Evolutionary conservation across 2,329 filamentous ascomycete genomes (phyloP), one percentile per base, ranked within the genome.

Genomic region (Epichloe sp.): DNA sequence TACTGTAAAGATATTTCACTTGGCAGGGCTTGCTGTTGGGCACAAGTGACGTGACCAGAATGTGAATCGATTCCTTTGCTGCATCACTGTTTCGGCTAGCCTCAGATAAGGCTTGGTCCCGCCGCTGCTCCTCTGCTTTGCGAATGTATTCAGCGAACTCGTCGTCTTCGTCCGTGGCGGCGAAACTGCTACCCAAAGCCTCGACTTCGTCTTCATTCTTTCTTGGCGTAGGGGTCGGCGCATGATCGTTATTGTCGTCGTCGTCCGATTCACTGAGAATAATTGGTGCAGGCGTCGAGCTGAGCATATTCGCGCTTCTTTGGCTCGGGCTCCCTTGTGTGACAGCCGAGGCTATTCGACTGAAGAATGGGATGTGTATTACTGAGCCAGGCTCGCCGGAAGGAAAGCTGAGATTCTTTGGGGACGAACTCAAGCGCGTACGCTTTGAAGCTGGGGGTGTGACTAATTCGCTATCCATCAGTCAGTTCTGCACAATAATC

Each of bases 1-100:
- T 85, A 36, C 78, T 79, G 53, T 87, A 73, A 58, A 79, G 80
- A 40, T 86, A 79, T 47, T 76, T 81, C 48, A 87, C 70, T 34
- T 88, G 62, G 8, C 49, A 63, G 21, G 78, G 68, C 23, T 69
- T 76, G 0, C 85, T 78, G 44, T 74, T 71, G 1, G 77, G 72
- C 5, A 96, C 75, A 3, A 71, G 67, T 0, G 89, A 87, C 0
- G 74, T 77, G 55, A 96, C 59, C 52, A 64, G 56, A 34, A 72
- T 62, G 3, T 63, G 55, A n/a, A 65, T 60, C 5, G 43, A 42
- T 17, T 61, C 59, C 52, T 61, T 63, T 17, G 50, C 43, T 23
- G 51, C 52, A 21, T 53, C 53, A 11, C 51, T 57, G 17, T 54
- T 52, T 2, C 49, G 49, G 5, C 42, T 54, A 10, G 53, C 49